Base-by-base conservation (phyloP, 1,284 basidiomycete genomes). In the Cystobasidium pallidum region DNA sequence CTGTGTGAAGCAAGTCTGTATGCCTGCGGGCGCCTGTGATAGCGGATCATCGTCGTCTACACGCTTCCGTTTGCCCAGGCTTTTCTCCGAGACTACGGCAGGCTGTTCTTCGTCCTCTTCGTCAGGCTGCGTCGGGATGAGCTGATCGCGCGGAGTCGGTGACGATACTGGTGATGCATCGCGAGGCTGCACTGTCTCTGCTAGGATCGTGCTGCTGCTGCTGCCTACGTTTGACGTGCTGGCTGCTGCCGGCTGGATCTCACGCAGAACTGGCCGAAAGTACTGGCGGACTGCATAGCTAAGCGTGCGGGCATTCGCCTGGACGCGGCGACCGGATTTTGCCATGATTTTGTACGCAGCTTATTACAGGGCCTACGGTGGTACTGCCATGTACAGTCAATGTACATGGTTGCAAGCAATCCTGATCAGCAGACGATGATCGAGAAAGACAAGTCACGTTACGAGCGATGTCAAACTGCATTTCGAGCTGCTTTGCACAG, bases 41-140 rank as follows among this genome's bases (percentile, higher is more conserved):
- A 49, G 39, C 8, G 45, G 24, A 4, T 28, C 55, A 21, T 55
- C 62, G 17, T 43, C 58, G 41, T 64, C 68, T 51, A 64, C n/a
- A 30, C 68, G 58, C 51, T 71, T 71, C 21, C 68, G 28, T 43
- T 71, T 71, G 28, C 68, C 68, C 28, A 64, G 24, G 61, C 68
- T 71, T n/a, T 71, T 71, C 21, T 52, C 59, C 13, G 68, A 71
- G 58, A 30, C 34, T 24, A 34, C 10, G 30, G 26, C 26, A 2
- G 39, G 15, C n/a, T n/a, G n/a, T n/a, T n/a, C n/a, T n/a, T n/a
- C n/a, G n/a, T n/a, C n/a, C n/a, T 24, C 30, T 32, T 32, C 24
- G 10, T 41, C 58, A n/a, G 47, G 45, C 59, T 71, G 68, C 17
- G 68, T 71, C 4, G 68, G 45, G 32, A 71, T 71, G 39, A 71